These are phyloP conservation scores for Madurella fahalii DNA, from an alignment of 2,329 filamentous ascomycete genomes.

Conservation along the genomic window DNA sequence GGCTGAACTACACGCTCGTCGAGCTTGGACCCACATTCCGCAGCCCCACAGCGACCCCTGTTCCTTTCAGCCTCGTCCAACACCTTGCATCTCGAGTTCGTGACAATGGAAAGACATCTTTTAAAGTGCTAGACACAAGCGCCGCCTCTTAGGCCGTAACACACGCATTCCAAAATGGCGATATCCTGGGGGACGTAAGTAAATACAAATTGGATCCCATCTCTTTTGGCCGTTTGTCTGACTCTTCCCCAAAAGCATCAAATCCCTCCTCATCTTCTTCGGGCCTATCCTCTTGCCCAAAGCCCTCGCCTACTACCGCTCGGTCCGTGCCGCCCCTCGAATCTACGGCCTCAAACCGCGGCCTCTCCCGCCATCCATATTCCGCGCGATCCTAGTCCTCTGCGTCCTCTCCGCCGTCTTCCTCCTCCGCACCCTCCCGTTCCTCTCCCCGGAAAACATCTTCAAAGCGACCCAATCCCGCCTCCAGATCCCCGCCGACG, in stretches of 20 bases:
- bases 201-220: background rate
- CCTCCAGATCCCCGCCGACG: constrained; percentile 73
- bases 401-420: constrained; percentile 45
- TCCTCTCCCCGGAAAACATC: constrained; percentile 73
- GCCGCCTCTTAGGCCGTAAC: constrained; percentile 5
- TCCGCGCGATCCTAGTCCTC: constrained; percentile 55
- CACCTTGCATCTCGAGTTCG: constrained; percentile 17
- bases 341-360: constrained; percentile 47
- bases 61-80: constrained; percentile 19
- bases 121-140: background rate
- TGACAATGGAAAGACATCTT: background rate
- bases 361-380: constrained; percentile 50
- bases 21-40: background rate
- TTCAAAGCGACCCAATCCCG: constrained; percentile 75
- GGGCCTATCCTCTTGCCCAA: constrained; percentile 69
- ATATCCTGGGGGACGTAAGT: constrained; percentile 49
- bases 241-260: constrained; percentile 38
- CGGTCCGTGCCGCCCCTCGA: constrained; percentile 41
- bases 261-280: constrained; percentile 57
- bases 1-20: background rate
- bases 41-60: constrained; percentile 2
- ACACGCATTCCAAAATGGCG: constrained; percentile 19
- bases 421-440: constrained; percentile 59
- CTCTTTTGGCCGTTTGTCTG: background rate
- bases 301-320: constrained; percentile 61